These are phyloP conservation scores for Lipomyces anomalus DNA, from an alignment of 805 yeast species.

Conservation along the genomic window DNA sequence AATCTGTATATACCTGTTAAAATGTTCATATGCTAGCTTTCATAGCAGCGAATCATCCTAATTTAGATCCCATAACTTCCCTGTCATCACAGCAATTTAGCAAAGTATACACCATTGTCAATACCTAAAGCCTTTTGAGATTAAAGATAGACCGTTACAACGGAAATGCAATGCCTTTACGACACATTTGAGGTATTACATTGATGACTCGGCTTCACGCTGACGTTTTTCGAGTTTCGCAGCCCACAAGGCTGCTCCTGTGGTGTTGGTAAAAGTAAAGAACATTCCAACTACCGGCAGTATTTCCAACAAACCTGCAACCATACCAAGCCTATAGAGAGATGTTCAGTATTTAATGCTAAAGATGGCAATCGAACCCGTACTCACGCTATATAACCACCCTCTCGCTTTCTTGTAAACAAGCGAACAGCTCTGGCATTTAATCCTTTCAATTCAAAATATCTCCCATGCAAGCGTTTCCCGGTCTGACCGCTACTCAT, in stretches of 20 bases:
- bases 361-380: neutral
- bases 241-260: slow-evolving; percentile 27
- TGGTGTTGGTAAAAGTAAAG: slow-evolving; percentile 22
- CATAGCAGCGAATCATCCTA: no score
- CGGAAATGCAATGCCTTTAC: no score
- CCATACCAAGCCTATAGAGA: slow-evolving; percentile 13
- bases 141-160: no score
- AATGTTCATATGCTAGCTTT: no score
- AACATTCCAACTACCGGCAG: slow-evolving; percentile 19
- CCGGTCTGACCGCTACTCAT: slow-evolving; percentile 47
- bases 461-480: slow-evolving; percentile 42
- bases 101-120: no score
- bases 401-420: slow-evolving; percentile 11
- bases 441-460: slow-evolving; percentile 46
- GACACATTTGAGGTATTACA: no score
- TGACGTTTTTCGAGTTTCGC: slow-evolving; percentile 11
- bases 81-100: no score
- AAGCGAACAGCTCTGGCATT: slow-evolving; percentile 34
- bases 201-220: no score
- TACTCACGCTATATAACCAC: slow-evolving; percentile 19
- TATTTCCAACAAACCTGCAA: slow-evolving; percentile 18
- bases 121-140: no score
- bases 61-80: no score
- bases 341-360: neutral
- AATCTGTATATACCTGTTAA: no score